These are phyloP conservation scores for Alternaria arborescens DNA, from an alignment of 2,329 filamentous ascomycete genomes.

Conservation along the genomic window DNA sequence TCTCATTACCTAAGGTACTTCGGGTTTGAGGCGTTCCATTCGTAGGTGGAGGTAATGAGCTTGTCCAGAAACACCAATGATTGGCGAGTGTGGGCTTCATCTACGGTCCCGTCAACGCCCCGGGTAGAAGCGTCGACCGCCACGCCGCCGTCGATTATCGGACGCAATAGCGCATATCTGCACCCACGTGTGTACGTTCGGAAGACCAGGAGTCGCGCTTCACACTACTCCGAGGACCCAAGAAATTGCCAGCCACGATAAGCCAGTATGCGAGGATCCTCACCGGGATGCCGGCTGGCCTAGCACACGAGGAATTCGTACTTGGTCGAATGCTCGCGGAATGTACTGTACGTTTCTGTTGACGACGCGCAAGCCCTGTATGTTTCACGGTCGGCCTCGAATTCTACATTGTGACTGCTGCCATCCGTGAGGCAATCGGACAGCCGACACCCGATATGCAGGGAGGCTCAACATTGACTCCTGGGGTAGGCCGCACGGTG, in stretches of 20 bases:
- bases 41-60: slow-evolving; percentile 17
- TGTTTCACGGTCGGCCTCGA: neutral
- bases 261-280: slow-evolving; percentile 32
- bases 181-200: slow-evolving; percentile 26
- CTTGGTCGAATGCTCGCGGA: slow-evolving; percentile 1
- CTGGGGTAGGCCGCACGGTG: slow-evolving; percentile 18
- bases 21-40: slow-evolving; percentile 27
- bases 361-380: neutral
- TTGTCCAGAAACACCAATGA: slow-evolving; percentile 20
- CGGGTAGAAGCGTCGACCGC: slow-evolving; percentile 34
- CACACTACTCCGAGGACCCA: slow-evolving; percentile 13
- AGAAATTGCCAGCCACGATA: slow-evolving; percentile 25
- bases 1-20: slow-evolving; percentile 30
- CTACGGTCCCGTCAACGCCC: slow-evolving; percentile 18
- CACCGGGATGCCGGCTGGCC: slow-evolving; percentile 33
- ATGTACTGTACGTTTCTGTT: neutral
- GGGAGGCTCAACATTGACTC: slow-evolving; percentile 6
- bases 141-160: slow-evolving; percentile 22
- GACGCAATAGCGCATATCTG: slow-evolving; percentile 22
- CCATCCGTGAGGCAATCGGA: neutral
- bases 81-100: slow-evolving; percentile 17
- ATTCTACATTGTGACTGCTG: neutral
- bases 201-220: slow-evolving; percentile 17
- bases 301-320: slow-evolving; percentile 18
- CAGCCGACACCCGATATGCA: neutral